These are phyloP conservation scores for Domatiomyces catenatus DNA, from an alignment of 2,329 filamentous ascomycete genomes.

Conservation along the genomic window DNA sequence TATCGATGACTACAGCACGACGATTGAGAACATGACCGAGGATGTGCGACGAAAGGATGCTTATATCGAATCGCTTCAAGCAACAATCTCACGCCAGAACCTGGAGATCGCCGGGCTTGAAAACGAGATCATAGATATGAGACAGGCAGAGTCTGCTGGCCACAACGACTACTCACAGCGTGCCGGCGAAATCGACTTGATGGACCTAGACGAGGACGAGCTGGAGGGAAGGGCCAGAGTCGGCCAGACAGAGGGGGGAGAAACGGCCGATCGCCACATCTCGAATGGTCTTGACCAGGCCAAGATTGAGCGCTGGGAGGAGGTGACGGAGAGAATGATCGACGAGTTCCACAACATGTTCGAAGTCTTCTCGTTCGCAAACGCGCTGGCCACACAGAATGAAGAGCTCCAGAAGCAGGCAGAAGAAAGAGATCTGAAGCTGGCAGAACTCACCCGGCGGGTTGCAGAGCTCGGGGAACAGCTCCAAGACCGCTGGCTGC, in stretches of 20 bases:
- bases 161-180: neutral
- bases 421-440: neutral
- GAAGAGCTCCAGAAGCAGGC: neutral
- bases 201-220: neutral
- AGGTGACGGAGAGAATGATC: conserved; percentile 18
- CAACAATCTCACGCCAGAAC: neutral
- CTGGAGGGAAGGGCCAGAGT: neutral
- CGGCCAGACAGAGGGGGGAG: neutral
- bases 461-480: neutral
- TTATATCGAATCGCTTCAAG: neutral
- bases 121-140: neutral
- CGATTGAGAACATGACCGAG: neutral
- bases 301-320: conserved; percentile 17
- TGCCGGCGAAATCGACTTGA: neutral
- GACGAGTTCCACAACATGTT: conserved; percentile 3
- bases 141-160: neutral
- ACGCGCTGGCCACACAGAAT: neutral
- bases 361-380: neutral
- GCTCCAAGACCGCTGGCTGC: neutral
- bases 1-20: neutral
- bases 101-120: neutral
- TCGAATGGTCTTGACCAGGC: neutral
- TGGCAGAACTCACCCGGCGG: neutral
- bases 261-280: neutral
- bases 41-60: neutral